Evolutionary conservation across 441 rosid genomes (phyloP), one percentile per base, ranked within the genome.

Genomic region (Pelargonium cotyledonis): DNA sequence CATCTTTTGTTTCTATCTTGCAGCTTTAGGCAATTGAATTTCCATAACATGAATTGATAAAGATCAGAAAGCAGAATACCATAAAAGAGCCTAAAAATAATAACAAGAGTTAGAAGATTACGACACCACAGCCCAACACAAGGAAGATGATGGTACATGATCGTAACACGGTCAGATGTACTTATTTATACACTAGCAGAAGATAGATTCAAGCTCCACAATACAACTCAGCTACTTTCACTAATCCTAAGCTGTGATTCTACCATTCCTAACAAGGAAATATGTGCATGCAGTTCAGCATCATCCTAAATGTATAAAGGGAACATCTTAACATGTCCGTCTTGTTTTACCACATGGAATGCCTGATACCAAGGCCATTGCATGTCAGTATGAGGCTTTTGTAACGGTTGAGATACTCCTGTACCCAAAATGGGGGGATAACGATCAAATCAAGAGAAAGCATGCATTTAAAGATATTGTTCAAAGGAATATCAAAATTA

Each of bases 341-440:
- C 55, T 67, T 21, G 1, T 44, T 58, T 76, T 80, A 92, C 91
- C 86, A 85, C 60, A 89, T 88, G 21, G 90, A 89, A 31, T 85
- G 85, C 82, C 70, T 84, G 82, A 91, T 85, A 72, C 97, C 98
- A 62, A 91, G 89, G 72, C 98, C 98, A 65, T 87, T 93, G 79
- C 98, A 91, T 76, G 97, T 93, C 53, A 93, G 75, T 80, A 93
- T 89, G 18, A 93, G 95, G 68, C 96, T 96, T 77, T 90, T 88
- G 88, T 93, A 86, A 4, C 84, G 85, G 74, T 85, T 80, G 15
- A 93, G 90, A 61, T 89, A 88, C 29, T 91, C 97, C 98, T 93
- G 87, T 85, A 84, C 75, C 62, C 72, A 68, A 61, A 15, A 38
- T 9, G 43, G 43, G 40, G 43, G 55, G 10, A n/a, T n/a, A 65